Percentiles rank a stretch among this genome's conserved stretches.
Conservation (phyloP, 2,329 filamentous ascomycete genomes). For the Aspergillus neotritici region DNA sequence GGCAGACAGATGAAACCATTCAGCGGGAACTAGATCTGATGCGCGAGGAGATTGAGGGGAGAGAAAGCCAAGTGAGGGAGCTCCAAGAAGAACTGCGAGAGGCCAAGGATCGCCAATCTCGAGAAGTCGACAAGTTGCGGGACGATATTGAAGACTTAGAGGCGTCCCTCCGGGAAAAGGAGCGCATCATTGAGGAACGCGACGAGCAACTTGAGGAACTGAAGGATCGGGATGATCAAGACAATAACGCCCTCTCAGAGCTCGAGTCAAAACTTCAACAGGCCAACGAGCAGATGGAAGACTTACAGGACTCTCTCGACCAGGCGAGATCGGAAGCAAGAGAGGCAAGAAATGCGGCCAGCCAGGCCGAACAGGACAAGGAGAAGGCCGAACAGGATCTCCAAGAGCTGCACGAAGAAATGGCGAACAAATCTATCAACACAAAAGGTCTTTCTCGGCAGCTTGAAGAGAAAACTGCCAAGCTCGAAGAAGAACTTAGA, state of each 20-base stretch:
- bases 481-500: slow-evolving; percentile 62
- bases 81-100: slow-evolving; percentile 52
- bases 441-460: slow-evolving; percentile 70
- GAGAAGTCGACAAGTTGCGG: slow-evolving; percentile 60
- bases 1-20: slow-evolving; percentile 65
- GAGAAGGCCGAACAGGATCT: slow-evolving; percentile 50
- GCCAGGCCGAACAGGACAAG: slow-evolving; percentile 49
- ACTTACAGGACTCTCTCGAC: slow-evolving; percentile 40
- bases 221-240: slow-evolving; percentile 45
- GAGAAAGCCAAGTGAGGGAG: slow-evolving; percentile 40
- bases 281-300: slow-evolving; percentile 40
- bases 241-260: slow-evolving; percentile 40
- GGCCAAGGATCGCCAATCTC: slow-evolving; percentile 50
- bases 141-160: slow-evolving; percentile 73
- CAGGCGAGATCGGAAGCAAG: slow-evolving; percentile 32
- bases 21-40: slow-evolving; percentile 54
- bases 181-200: slow-evolving; percentile 64
- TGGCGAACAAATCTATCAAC: slow-evolving; percentile 71
- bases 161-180: slow-evolving; percentile 68
- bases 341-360: slow-evolving; percentile 41
- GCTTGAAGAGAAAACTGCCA: slow-evolving; percentile 63
- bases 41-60: slow-evolving; percentile 46
- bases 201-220: slow-evolving; percentile 69
- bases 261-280: slow-evolving; percentile 47
- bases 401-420: slow-evolving; percentile 63